Percentiles rank a stretch among this genome's conserved stretches.
phyloP scores from a whole-genome alignment of 2,329 filamentous ascomycete species.

The Penicillium brasilianum region DNA sequence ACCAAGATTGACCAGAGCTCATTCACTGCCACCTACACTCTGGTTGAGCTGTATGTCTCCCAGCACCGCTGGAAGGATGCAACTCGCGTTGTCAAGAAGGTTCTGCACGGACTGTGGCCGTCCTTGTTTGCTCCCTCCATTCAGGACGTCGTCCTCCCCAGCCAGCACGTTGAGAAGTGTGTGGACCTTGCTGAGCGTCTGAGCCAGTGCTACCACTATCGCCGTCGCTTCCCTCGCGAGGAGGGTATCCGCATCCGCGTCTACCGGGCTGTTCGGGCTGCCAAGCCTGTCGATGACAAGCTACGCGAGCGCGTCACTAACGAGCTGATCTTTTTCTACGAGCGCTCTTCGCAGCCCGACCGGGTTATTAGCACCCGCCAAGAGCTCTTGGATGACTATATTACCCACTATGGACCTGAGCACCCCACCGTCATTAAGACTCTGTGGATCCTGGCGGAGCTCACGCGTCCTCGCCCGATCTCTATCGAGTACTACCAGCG shows the following conservation, averaged over 20 bases:
- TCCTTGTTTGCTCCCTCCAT: slow-evolving; percentile 52
- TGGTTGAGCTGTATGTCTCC: slow-evolving; percentile 50
- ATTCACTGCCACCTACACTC: slow-evolving; percentile 48
- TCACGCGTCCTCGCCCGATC: slow-evolving; percentile 43
- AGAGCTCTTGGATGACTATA: slow-evolving; percentile 47
- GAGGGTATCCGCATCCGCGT: slow-evolving; percentile 45
- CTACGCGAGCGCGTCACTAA: slow-evolving; percentile 34
- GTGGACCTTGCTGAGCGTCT: slow-evolving; percentile 55
- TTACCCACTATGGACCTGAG: slow-evolving; percentile 40
- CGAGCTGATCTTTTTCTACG: slow-evolving; percentile 39
- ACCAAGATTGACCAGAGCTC: slow-evolving; percentile 49
- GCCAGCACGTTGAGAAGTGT: slow-evolving; percentile 51
- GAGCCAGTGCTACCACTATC: slow-evolving; percentile 52
- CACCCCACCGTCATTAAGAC: slow-evolving; percentile 45
- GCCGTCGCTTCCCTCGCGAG: slow-evolving; percentile 42
- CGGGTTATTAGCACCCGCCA: slow-evolving; percentile 45
- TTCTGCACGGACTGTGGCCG: slow-evolving; percentile 54
- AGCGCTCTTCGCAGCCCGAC: slow-evolving; percentile 40
- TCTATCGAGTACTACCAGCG: slow-evolving; percentile 48
- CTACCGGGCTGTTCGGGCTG: slow-evolving; percentile 40
- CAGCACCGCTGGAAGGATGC: slow-evolving; percentile 56
- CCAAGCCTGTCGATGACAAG: slow-evolving; percentile 39
- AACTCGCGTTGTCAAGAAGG: slow-evolving; percentile 51
- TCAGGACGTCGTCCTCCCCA: slow-evolving; percentile 51
- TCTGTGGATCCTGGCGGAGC: slow-evolving; percentile 44